phyloP scores from a whole-genome alignment of 116 monocot genomes.

The Zostera marina region DNA sequence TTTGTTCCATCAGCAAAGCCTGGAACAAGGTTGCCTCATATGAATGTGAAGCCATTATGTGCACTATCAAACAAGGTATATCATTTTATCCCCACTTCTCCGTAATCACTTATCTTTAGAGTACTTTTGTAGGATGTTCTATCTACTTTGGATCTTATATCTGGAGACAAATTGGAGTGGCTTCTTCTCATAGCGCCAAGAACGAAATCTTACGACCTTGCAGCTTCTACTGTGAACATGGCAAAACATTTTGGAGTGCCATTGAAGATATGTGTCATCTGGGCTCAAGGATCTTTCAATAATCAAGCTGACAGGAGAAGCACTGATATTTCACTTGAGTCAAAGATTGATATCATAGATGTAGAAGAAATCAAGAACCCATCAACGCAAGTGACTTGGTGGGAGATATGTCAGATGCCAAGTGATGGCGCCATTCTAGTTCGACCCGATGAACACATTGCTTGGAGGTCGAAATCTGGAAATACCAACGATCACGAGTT shows the following conservation, averaged over 20 bases:
- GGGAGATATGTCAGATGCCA: conserved; percentile 62
- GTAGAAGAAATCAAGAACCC: conserved; percentile 38
- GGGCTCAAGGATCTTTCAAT: conserved; percentile 44
- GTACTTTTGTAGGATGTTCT: conserved; percentile 26
- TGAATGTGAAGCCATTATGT: conserved; percentile 37
- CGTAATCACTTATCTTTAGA: conserved; percentile 4
- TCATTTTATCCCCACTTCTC: not conserved
- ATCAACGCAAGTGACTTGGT: conserved; percentile 41
- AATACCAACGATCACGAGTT: conserved; percentile 22
- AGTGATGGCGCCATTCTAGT: conserved; percentile 58
- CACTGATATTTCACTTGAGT: conserved; percentile 12
- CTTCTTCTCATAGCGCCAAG: conserved; percentile 69
- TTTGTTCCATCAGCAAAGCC: conserved; percentile 55
- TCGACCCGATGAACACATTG: conserved; percentile 90
- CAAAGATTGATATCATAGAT: conserved; percentile 52
- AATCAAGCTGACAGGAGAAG: conserved; percentile 12
- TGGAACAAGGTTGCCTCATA: conserved; percentile 81
- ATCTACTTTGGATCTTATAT: conserved; percentile 80
- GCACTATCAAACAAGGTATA: conserved; percentile 6
- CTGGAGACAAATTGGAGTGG: conserved; percentile 66
- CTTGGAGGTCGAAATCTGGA: conserved; percentile 47
- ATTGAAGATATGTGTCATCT: conserved; percentile 63
- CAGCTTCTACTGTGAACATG: conserved; percentile 26
- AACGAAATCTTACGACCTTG: conserved; percentile 60
- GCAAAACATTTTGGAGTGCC: conserved; percentile 28